phyloP scores from a whole-genome alignment of 768 basidiomycete species.

The Paxillus rubicundulus region DNA sequence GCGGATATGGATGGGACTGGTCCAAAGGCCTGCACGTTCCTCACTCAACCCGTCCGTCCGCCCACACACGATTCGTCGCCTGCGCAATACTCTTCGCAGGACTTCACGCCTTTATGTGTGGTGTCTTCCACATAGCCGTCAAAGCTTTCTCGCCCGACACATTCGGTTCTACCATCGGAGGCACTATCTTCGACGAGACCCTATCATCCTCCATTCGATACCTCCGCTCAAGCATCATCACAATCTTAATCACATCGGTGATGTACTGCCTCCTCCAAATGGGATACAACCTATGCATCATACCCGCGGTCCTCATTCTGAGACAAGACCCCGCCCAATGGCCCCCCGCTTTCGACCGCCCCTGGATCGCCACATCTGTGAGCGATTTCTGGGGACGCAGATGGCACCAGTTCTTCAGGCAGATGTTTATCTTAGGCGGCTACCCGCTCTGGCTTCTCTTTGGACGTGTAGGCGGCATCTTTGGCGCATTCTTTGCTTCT shows the following conservation, averaged over 20 bases:
- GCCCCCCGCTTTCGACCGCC: slow-evolving; percentile 34
- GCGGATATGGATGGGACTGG: slow-evolving; percentile 65
- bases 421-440: slow-evolving; percentile 30
- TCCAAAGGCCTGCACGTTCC: slow-evolving; percentile 34
- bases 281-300: slow-evolving; percentile 22
- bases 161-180: slow-evolving; percentile 20
- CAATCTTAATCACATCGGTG: slow-evolving; percentile 40
- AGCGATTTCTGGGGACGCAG: slow-evolving; percentile 36
- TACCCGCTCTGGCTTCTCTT: slow-evolving; percentile 33
- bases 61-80: slow-evolving; percentile 37
- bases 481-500: slow-evolving; percentile 59
- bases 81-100: slow-evolving; percentile 35
- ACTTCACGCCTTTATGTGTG: slow-evolving; percentile 39
- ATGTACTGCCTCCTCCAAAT: slow-evolving; percentile 46
- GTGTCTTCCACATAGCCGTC: slow-evolving; percentile 44
- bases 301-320: slow-evolving; percentile 28
- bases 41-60: slow-evolving; percentile 40
- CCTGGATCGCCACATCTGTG: slow-evolving; percentile 37
- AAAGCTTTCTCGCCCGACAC: slow-evolving; percentile 45
- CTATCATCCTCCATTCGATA: slow-evolving; percentile 27
- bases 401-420: slow-evolving; percentile 40
- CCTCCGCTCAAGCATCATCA: slow-evolving; percentile 41
- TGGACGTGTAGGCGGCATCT: slow-evolving; percentile 46
- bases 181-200: slow-evolving; percentile 20
- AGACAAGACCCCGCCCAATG: slow-evolving; percentile 29